Percentiles rank a stretch among this genome's conserved stretches.
Evolutionary conservation across 1,284 basidiomycete genomes (phyloP).

Genomic region (Hypsizygus ulmarius): DNA sequence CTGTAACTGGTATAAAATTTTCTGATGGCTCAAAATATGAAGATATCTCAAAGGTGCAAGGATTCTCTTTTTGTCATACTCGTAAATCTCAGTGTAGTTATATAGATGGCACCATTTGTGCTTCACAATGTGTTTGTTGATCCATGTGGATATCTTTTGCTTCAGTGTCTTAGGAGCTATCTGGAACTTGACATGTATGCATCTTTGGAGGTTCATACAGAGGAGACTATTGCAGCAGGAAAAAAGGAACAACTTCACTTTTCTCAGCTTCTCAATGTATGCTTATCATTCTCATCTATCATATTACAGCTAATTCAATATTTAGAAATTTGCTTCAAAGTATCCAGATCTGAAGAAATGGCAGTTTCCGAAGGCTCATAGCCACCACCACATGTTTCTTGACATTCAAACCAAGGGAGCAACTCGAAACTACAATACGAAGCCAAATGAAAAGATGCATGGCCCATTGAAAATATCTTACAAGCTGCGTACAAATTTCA

Average conservation of each 20-base stretch:
- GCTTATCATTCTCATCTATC: too few relatives aligned
- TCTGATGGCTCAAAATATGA: conserved; percentile 29
- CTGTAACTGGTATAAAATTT: conserved; percentile 25
- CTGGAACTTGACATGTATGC: conserved; percentile 30
- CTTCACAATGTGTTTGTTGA: too few relatives aligned
- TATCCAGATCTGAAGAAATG: too few relatives aligned
- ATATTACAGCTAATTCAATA: too few relatives aligned
- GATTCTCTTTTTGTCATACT: too few relatives aligned
- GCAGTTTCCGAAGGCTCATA: conserved; percentile 27
- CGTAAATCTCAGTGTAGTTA: conserved; percentile 14
- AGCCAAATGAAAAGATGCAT: conserved; percentile 33
- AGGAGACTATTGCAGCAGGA: conserved; percentile 26
- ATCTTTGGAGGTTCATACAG: conserved; percentile 31
- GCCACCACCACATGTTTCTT: conserved; percentile 26
- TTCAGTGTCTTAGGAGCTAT: conserved; percentile 24
- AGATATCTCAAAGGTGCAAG: conserved; percentile 19
- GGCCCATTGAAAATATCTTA: conserved; percentile 29
- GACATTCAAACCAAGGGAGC: conserved; percentile 36
- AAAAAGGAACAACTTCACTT: conserved; percentile 7
- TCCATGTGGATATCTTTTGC: too few relatives aligned
- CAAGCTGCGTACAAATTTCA: conserved; percentile 29
- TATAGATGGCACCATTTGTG: conserved; percentile 21
- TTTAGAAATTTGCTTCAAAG: too few relatives aligned
- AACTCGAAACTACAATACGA: conserved; percentile 30
- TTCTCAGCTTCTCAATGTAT: too few relatives aligned